Evolutionary conservation across 1,139 yeast species (phyloP), one percentile per base, ranked within the genome.

Genomic region (Kodamaea suecica): DNA sequence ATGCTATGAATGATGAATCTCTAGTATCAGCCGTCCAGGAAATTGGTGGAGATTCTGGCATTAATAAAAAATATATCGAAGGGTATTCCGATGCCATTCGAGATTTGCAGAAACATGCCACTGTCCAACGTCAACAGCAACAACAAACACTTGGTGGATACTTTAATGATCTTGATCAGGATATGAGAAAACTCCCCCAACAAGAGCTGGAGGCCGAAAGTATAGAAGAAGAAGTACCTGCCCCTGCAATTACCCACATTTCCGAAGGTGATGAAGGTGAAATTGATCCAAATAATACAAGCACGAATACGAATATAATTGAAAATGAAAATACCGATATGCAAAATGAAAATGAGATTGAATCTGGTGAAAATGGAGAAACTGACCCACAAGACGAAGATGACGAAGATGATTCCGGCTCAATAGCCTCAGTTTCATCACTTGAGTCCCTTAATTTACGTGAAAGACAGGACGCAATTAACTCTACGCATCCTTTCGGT

Each of bases 401-500:
- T 26, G 59, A 46, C 4, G 63, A 55, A 9, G 61, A 53, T 6
- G 48, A 41, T 10, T 50, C 45, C 13, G 64, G 45, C 4, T 66
- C 67, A 0, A 46, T 58, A 4, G 38, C 44, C 13, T 58, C 70
- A 7, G 44, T 58, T 4, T 69, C 73, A 1, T 77, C 94, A 0
- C 59, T 77, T 17, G 97, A 88, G 53, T 84, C 95, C 1, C 80
- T 85, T 50, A 92, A 95, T n/a, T 70, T 92, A 40, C 71, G 92
- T 41, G 96, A 90, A 48, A 79, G 97, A 45, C 98, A 92, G 59
- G 88, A 86, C 47, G 98, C 98, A 3, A 94, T 92, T 56, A 92
- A 92, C 53, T 81, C 86, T 36, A 88, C 97, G 1, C 98, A 94
- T 63, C 98, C 98, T 0, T 92, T 92, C 55, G 98, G 98, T 71